Conservation (phyloP, 2,329 filamentous ascomycete species). For the Hypoxylon sp. region DNA sequence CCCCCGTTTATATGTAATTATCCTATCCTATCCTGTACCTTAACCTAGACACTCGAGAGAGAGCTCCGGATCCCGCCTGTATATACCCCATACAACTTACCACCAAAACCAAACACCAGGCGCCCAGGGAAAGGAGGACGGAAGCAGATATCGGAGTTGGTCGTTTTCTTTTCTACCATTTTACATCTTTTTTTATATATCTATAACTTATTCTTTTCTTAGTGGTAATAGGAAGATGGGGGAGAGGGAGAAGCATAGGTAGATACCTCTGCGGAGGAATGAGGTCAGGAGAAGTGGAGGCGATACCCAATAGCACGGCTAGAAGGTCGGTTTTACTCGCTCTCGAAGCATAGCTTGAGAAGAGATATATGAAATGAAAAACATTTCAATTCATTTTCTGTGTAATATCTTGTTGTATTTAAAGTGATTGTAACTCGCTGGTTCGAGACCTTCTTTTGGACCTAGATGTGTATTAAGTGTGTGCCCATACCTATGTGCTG, state of each 20-base stretch:
- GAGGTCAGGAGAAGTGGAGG: conserved; percentile 18
- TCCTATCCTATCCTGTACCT: not conserved
- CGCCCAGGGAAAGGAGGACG: conserved; percentile 6
- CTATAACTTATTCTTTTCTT: conserved; percentile 27
- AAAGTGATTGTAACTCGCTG: conserved; percentile 33
- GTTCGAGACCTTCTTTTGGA: conserved; percentile 4
- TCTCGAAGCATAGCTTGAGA: conserved; percentile 11
- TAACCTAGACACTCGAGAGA: not conserved
- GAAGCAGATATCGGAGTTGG: conserved; percentile 7
- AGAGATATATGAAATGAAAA: conserved; percentile 25
- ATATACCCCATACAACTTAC: conserved; percentile 26
- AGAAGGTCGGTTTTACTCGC: conserved; percentile 26
- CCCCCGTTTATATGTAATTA: conserved; percentile 31
- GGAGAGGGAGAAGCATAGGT: not conserved
- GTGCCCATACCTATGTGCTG: conserved; percentile 6
- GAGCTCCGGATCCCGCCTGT: conserved; percentile 23
- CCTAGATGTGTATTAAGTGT: not conserved
- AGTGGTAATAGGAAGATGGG: conserved; percentile 26
- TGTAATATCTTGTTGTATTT: conserved; percentile 14
- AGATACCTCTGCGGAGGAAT: not conserved
- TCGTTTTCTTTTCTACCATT: conserved; percentile 21
- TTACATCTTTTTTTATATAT: conserved; percentile 26
- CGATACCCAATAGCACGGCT: conserved; percentile 44
- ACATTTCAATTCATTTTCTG: conserved; percentile 20
- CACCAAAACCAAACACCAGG: conserved; percentile 29